phyloP scores from a whole-genome alignment of 306 rosid species.

The Erythrophleum fordii region DNA sequence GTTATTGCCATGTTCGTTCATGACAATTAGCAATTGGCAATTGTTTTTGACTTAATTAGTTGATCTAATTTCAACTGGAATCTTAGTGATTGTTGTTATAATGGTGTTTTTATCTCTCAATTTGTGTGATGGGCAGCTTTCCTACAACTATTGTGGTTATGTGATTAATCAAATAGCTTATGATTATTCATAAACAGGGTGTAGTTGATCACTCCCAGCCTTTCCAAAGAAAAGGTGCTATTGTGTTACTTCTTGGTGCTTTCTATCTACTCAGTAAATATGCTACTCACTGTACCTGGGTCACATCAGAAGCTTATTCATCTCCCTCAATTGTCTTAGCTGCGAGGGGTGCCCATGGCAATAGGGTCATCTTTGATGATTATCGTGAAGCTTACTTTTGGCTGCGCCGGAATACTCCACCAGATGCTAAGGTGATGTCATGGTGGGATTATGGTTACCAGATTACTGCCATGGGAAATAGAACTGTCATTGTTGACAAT shows the following conservation, averaged over 20 bases:
- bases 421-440: conserved; percentile 97
- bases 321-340: conserved; percentile 99
- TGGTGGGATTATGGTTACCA: conserved; percentile 99
- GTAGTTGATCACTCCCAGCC: conserved; percentile 90
- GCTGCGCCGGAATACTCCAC: conserved; percentile 96
- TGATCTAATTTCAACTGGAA: conserved; percentile 9
- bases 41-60: conserved; percentile 25
- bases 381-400: conserved; percentile 99
- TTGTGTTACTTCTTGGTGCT: conserved; percentile 81
- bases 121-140: conserved; percentile 8
- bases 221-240: conserved; percentile 86
- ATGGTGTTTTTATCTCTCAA: conserved; percentile 15
- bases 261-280: conserved; percentile 89
- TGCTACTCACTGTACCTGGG: conserved; percentile 98
- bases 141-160: conserved; percentile 28
- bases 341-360: conserved; percentile 96
- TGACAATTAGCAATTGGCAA: conserved; percentile 2
- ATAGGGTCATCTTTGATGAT: conserved; percentile 94
- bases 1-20: conserved; percentile 27
- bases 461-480: conserved; percentile 98
- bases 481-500: conserved; percentile 97
- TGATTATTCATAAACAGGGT: conserved; percentile 59
- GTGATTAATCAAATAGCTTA: not conserved
- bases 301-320: conserved; percentile 97
- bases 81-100: conserved; percentile 10